Conservation (phyloP, 768 basidiomycete species). For the Boletus insuetus region DNA sequence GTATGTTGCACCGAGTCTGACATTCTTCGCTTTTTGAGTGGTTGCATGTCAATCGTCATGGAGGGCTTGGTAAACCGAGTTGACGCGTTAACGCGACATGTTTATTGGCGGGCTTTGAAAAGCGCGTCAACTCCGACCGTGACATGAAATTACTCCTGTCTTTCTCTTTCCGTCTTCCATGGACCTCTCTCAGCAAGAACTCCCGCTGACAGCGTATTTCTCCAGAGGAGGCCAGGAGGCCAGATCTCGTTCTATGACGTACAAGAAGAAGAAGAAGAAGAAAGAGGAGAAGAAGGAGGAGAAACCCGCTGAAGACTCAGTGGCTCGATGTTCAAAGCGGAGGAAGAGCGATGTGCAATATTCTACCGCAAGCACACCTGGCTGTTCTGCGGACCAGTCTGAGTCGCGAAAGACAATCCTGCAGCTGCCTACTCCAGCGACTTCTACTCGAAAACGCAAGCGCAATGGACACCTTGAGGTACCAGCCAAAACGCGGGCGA, state of each 20-base stretch:
- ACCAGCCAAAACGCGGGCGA: neutral
- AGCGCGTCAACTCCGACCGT: slow-evolving; percentile 41
- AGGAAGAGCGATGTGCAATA: slow-evolving; percentile 6
- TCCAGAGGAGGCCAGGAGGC: slow-evolving; percentile 11
- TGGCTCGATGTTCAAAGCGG: slow-evolving; percentile 17
- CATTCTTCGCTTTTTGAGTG: slow-evolving; percentile 61
- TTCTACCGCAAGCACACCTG: neutral
- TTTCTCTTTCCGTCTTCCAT: slow-evolving; percentile 9
- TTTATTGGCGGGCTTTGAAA: slow-evolving; percentile 27
- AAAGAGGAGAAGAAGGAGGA: too few relatives aligned
- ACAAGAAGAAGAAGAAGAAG: slow-evolving; percentile 4
- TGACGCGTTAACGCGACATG: slow-evolving; percentile 21
- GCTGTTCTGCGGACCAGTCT: neutral
- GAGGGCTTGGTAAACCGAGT: neutral
- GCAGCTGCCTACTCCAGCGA: slow-evolving; percentile 26
- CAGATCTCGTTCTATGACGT: neutral
- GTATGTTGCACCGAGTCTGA: slow-evolving; percentile 38
- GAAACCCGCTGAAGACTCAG: neutral
- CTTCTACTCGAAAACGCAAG: slow-evolving; percentile 18
- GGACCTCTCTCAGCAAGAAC: slow-evolving; percentile 34
- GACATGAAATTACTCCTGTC: neutral
- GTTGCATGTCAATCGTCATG: slow-evolving; percentile 28
- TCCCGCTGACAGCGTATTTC: slow-evolving; percentile 31
- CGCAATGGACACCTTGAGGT: neutral
- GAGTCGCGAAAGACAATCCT: neutral